Percentiles rank a stretch among this genome's conserved stretches.
These are phyloP conservation scores for Oleoguttula mirabilis DNA, from an alignment of 495 filamentous ascomycete species.

Conservation along the genomic window DNA sequence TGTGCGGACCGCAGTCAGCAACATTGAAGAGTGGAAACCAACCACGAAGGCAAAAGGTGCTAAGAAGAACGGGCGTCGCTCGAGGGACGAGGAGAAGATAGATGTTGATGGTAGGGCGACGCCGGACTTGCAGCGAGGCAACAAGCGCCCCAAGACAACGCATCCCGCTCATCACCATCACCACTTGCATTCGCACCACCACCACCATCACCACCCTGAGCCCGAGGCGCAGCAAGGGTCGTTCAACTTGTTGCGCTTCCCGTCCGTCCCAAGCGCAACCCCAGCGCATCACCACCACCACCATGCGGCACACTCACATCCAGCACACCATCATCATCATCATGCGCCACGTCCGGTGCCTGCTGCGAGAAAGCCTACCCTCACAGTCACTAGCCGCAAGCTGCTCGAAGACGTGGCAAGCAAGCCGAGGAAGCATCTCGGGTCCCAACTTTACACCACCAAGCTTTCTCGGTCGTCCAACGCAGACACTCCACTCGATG, in stretches of 20 bases:
- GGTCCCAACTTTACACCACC: constrained; percentile 50
- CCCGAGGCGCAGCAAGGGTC: constrained; percentile 34
- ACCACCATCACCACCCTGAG: constrained; percentile 61
- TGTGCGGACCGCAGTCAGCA: constrained; percentile 17
- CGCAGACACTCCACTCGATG: constrained; percentile 30
- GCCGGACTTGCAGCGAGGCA: constrained; percentile 40
- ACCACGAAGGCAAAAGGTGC: constrained; percentile 43
- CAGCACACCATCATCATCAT: constrained; percentile 33
- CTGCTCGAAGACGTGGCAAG: constrained; percentile 57
- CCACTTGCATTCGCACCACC: constrained; percentile 34
- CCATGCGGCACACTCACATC: constrained; percentile 22
- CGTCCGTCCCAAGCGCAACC: constrained; percentile 3
- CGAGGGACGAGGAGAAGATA: constrained; percentile 44
- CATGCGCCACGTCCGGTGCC: constrained; percentile 31
- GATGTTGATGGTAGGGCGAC: constrained; percentile 46
- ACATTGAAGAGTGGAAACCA: constrained; percentile 32
- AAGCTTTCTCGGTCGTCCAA: constrained; percentile 37
- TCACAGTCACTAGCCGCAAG: constrained; percentile 43
- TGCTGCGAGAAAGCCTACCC: constrained; percentile 30
- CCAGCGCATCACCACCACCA: constrained; percentile 1
- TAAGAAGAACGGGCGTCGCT: constrained; percentile 43
- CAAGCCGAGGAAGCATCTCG: constrained; percentile 67
- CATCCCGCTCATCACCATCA: constrained; percentile 38
- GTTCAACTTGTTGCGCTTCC: constrained; percentile 21
- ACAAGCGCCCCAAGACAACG: constrained; percentile 34